Base-by-base conservation (phyloP, 257 asterid species). In the Lavandula angustifolia region DNA sequence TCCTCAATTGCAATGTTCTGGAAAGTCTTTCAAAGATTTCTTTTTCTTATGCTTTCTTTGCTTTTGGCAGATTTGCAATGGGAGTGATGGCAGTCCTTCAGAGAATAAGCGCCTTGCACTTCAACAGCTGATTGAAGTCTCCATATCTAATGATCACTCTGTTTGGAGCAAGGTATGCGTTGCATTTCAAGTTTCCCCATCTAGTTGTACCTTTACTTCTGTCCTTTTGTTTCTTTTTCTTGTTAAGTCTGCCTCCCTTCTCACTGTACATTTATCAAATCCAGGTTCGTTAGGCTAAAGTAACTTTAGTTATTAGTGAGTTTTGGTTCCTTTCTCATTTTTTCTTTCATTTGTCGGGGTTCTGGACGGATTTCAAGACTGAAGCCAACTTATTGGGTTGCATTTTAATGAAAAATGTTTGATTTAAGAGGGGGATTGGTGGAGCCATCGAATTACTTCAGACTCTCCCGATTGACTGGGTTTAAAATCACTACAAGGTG, bases 41-140 rank as follows among this genome's bases (percentile, higher is more conserved):
- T 22, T 7, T 55, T 73, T 64, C 76, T 69, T 41, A 44, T 33
- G 12, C 12, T 61, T 55, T 7, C 29, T 42, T 54, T 17, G 14
- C 59, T 55, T 67, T 74, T 49, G 62, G 70, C 75, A 94, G 99
- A 83, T 94, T 55, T 86, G 87, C 73, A 94, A 75, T 71, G 97
- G 95, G 67, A 76, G 69, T 79, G 95, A 78, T 66, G 99, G 77
- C 67, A 85, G 83, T 76, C 72, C 85, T 59, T 55, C 83, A 38
- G 79, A 72, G 67, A 82, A 78, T 79, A 90, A 94, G 79, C 79
- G 67, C 41, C 82, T 37, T 79, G 95, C 96, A 53, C 88, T 94
- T 77, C 89, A 84, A 78, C 96, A 90, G 80, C 78, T 94, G 79
- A 84, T 90, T 80, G 99, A 87, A 44, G 83, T 83, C 64, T 91